These are phyloP conservation scores for Kalanchoe fedtschenkoi DNA, from an alignment of 164 flowering plant genomes.

Conservation along the genomic window DNA sequence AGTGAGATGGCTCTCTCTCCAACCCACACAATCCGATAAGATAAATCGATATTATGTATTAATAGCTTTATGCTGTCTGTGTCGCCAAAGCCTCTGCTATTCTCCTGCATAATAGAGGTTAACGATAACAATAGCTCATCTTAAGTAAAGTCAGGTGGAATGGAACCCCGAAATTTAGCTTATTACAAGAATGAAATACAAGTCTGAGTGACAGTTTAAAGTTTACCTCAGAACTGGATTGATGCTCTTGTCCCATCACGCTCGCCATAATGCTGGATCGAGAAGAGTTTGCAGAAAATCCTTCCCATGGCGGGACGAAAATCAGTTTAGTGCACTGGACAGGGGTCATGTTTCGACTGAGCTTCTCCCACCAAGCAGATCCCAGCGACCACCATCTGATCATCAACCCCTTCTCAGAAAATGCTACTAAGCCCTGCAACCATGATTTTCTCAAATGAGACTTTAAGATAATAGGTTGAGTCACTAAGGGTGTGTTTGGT, in stretches of 20 bases:
- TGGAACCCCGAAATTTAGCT: background rate
- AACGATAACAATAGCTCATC: background rate
- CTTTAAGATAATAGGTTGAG: slow-evolving; percentile 3
- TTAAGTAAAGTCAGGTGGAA: background rate
- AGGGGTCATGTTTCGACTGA: slow-evolving; percentile 65
- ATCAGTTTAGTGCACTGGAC: slow-evolving; percentile 89
- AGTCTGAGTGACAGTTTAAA: background rate
- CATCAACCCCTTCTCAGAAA: slow-evolving; percentile 92
- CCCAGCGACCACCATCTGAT: slow-evolving; percentile 99
- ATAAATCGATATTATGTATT: slow-evolving; percentile 73
- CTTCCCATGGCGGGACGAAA: slow-evolving; percentile 97
- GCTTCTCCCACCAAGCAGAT: slow-evolving; percentile 97
- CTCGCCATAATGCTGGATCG: slow-evolving; percentile 79
- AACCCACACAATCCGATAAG: slow-evolving; percentile 74
- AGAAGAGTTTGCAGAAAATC: slow-evolving; percentile 76
- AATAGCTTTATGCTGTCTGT: slow-evolving; percentile 40
- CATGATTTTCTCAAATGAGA: background rate
- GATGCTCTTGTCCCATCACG: slow-evolving; percentile 35
- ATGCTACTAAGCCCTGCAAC: slow-evolving; percentile 86
- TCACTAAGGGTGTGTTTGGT: background rate
- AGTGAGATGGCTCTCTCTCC: slow-evolving; percentile 51
- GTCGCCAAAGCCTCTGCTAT: slow-evolving; percentile 20
- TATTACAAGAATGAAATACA: background rate
- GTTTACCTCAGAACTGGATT: slow-evolving; percentile 41
- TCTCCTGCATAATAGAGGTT: slow-evolving; percentile 34